Evolutionary conservation across 2,329 filamentous ascomycete genomes (phyloP).

Genomic region (Ceratocystiopsis sp.): DNA sequence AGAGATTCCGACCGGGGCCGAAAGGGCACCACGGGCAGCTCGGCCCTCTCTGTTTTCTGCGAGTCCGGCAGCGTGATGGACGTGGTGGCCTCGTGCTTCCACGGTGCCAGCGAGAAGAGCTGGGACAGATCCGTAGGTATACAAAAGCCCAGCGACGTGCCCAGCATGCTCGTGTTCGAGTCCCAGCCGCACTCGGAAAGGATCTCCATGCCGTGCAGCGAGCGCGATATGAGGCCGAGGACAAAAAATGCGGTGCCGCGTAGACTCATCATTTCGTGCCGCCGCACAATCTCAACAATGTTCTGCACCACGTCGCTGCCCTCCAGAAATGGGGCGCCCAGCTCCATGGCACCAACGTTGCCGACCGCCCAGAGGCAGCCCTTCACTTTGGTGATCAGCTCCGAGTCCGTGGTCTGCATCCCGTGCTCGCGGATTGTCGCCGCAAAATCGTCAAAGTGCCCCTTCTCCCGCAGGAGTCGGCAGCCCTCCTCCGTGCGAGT

Average conservation of each 20-base stretch:
- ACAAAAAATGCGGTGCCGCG: slow-evolving; percentile 95
- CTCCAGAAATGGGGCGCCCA: slow-evolving; percentile 87
- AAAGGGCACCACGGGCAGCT: slow-evolving; percentile 24
- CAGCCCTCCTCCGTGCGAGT: slow-evolving; percentile 88
- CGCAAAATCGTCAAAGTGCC: slow-evolving; percentile 89
- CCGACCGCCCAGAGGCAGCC: slow-evolving; percentile 95
- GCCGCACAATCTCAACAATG: slow-evolving; percentile 77
- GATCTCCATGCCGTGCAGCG: slow-evolving; percentile 81
- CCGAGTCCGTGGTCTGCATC: slow-evolving; percentile 67
- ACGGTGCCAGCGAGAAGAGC: slow-evolving; percentile 54
- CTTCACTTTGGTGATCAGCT: slow-evolving; percentile 84
- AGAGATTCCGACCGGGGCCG: slow-evolving; percentile 20
- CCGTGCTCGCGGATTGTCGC: slow-evolving; percentile 76
- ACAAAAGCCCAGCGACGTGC: slow-evolving; percentile 72
- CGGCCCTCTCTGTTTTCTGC: slow-evolving; percentile 33
- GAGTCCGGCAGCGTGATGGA: slow-evolving; percentile 30
- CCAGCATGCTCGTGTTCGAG: slow-evolving; percentile 67
- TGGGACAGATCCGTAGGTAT: slow-evolving; percentile 64
- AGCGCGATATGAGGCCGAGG: slow-evolving; percentile 78
- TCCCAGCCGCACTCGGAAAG: slow-evolving; percentile 85
- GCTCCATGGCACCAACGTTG: slow-evolving; percentile 95
- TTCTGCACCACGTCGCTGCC: slow-evolving; percentile 72
- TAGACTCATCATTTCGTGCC: slow-evolving; percentile 77
- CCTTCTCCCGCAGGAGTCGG: slow-evolving; percentile 74
- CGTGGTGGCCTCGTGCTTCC: slow-evolving; percentile 33